These are phyloP conservation scores for Candida pseudofarinosa DNA, from an alignment of 805 yeast genomes.

Conservation along the genomic window DNA sequence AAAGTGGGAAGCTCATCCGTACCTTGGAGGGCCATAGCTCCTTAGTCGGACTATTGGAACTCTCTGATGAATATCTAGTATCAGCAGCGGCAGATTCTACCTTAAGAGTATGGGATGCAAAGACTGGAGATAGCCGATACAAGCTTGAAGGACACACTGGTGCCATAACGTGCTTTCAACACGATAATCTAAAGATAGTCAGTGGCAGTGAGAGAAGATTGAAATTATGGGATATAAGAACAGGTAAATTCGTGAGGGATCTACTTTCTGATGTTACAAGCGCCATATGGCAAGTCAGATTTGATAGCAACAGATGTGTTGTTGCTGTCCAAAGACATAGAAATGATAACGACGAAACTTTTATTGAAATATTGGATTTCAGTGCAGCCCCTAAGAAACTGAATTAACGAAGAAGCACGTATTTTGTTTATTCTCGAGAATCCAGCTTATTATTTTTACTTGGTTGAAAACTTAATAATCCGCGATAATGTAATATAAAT, in stretches of 20 bases:
- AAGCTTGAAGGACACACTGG: conserved; percentile 77
- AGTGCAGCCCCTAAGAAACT: conserved; percentile 33
- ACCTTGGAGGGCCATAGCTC: conserved; percentile 85
- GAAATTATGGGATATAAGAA: conserved; percentile 80
- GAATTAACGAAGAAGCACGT: neutral
- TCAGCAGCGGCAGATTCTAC: conserved; percentile 97
- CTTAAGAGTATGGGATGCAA: conserved; percentile 89
- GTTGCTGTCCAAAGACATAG: conserved; percentile 76
- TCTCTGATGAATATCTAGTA: conserved; percentile 71
- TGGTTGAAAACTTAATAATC: no score
- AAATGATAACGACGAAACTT: conserved; percentile 56
- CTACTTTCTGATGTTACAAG: conserved; percentile 72
- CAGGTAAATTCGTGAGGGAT: conserved; percentile 73
- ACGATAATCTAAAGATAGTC: conserved; percentile 76
- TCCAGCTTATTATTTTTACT: neutral
- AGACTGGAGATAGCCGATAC: conserved; percentile 58
- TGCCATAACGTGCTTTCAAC: conserved; percentile 92
- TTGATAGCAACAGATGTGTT: conserved; percentile 78
- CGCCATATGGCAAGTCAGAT: conserved; percentile 91
- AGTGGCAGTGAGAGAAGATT: conserved; percentile 88
- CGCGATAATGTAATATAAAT: neutral
- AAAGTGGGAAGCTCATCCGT: conserved; percentile 63
- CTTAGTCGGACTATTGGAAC: conserved; percentile 80
- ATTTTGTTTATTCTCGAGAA: no score
- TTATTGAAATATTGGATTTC: conserved; percentile 82